Percentiles rank a stretch among this genome's conserved stretches.
phyloP scores from a whole-genome alignment of 352 stramenopile genomes.

The Phytophthora sp. region DNA sequence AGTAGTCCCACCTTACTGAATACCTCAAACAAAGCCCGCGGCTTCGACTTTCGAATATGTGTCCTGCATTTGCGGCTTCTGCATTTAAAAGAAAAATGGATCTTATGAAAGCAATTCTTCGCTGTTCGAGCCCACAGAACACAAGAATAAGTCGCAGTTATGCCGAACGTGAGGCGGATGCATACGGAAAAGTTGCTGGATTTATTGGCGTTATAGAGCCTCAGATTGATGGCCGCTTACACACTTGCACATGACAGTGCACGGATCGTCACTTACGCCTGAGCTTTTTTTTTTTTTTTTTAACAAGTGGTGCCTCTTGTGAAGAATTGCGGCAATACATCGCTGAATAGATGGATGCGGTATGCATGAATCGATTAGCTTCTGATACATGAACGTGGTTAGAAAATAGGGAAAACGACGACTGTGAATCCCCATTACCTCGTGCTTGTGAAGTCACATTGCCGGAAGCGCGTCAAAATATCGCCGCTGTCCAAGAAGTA shows the following conservation, averaged over 20 bases:
- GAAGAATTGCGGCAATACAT: background rate
- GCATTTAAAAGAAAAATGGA: no score
- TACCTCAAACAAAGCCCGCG: no score
- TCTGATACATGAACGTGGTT: background rate
- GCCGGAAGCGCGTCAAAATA: background rate
- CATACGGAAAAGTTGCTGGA: background rate
- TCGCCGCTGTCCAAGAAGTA: background rate
- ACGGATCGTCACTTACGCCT: background rate
- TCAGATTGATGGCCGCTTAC: conserved; percentile 4
- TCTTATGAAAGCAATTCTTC: background rate
- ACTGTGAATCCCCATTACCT: background rate
- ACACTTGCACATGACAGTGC: background rate
- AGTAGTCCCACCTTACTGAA: no score
- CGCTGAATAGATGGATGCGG: background rate
- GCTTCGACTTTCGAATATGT: no score
- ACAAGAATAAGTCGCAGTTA: conserved; percentile 1
- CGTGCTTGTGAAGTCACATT: background rate
- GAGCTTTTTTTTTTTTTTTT: no score
- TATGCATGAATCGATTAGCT: background rate
- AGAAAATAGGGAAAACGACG: background rate
- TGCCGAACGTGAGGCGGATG: background rate
- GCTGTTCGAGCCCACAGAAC: background rate
- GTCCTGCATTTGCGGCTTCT: no score
- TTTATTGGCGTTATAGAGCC: conserved; percentile 3
- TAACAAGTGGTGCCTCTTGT: background rate